These are phyloP conservation scores for Agarophyton chilense DNA, from an alignment of 23 red algal genomes.

Conservation along the genomic window DNA sequence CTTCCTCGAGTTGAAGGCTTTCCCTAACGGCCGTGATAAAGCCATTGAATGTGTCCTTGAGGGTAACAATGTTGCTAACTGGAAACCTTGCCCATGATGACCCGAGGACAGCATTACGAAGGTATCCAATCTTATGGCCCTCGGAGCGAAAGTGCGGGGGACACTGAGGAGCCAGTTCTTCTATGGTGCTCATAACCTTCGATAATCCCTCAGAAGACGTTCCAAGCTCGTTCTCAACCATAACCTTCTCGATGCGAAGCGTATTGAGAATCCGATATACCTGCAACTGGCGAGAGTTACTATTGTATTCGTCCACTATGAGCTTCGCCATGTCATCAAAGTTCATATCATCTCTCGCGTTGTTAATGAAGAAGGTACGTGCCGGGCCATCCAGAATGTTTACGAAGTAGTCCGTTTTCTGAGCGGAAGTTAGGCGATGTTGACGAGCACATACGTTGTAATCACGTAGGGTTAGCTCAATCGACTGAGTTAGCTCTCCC, in stretches of 20 bases:
- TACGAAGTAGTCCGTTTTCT: no score
- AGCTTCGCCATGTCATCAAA: conserved; percentile 57
- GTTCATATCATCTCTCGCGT: conserved; percentile 48
- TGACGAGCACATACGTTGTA: no score
- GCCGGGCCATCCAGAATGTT: conserved; percentile 48
- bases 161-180: conserved; percentile 29
- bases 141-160: conserved; percentile 32
- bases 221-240: conserved; percentile 41
- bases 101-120: conserved; percentile 20
- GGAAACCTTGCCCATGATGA: no score
- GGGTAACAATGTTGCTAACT: conserved; percentile 37
- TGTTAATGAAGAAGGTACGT: conserved; percentile 51
- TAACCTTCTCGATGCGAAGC: conserved; percentile 21
- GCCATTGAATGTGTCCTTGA: conserved; percentile 43
- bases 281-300: conserved; percentile 38
- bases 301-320: conserved; percentile 52
- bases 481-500: no score
- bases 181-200: conserved; percentile 17
- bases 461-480: no score
- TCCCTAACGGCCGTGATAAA: conserved; percentile 53
- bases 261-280: conserved; percentile 24
- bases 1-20: conserved; percentile 42
- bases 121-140: conserved; percentile 33
- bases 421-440: no score
- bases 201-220: conserved; percentile 18